Evolutionary conservation across 2,329 filamentous ascomycete species (phyloP), one percentile per base, ranked within the genome.

Genomic region (Coniosporium tulheliwenetii): DNA sequence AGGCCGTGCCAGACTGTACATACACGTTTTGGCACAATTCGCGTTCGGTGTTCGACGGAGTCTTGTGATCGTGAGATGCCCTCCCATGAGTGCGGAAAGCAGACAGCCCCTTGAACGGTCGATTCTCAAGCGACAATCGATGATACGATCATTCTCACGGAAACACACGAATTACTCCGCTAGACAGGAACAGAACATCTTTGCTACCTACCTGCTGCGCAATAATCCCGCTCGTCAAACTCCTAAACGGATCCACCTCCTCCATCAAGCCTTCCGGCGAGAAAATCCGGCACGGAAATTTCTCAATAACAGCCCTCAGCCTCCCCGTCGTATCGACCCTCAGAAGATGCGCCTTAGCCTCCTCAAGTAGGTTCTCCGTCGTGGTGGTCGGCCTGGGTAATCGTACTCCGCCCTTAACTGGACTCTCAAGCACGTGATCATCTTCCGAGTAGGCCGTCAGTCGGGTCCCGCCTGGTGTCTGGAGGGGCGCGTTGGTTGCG

Each of bases 241-340:
- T 79, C 50, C 81, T 79, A 54, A 95, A 98, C 0, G 91, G 91
- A 60, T 96, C 85, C 44, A 95, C 75, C 47, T 76, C 70, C 59
- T 95, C 85, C 26, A 79, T 75, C n/a, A 96, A 64, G 0, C 86
- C 85, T 46, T 81, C 79, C 0, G 85, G 73, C 1, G 79, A 82
- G 62, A 96, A 96, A 12, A 91, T 63, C 41, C 69, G 71, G 59
- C 89, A 96, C 45, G 73, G 74, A 53, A 93, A 72, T 43, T 75
- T 73, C 43, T 83, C 77, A 38, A 95, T 75, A 13, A 94, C 60
- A 0, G 73, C 66, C 50, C 75, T 72, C 55, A 95, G 72, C 31
- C 78, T 78, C 8, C 26, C 36, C 19, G 19, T 26, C 0, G 77
- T 66, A 50, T 95, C 87, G 5, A 82, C 71, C 12, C 66, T 67